Percentiles rank a stretch among this genome's conserved stretches.
Evolutionary conservation across 2,329 filamentous ascomycete genomes (phyloP).

Genomic region (Penicillium freii): DNA sequence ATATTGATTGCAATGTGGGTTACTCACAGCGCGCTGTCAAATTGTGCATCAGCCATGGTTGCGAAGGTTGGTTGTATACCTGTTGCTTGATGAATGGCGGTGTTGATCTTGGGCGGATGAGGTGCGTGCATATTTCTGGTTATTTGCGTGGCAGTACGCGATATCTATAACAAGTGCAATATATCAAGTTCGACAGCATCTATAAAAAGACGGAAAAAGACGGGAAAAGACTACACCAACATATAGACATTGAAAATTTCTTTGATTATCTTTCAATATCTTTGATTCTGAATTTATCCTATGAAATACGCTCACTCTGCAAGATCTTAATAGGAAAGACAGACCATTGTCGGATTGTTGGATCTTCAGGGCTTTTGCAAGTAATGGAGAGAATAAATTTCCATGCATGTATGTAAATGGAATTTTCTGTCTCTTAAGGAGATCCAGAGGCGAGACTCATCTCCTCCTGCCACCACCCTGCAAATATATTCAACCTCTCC

Average conservation of each 20-base stretch:
- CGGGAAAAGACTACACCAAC: not conserved
- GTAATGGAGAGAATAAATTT: not conserved
- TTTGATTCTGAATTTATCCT: not conserved
- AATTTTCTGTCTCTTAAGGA: not conserved
- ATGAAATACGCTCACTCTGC: not conserved
- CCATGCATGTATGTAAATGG: not conserved
- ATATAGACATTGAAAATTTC: not conserved
- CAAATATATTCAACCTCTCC: conserved; percentile 50
- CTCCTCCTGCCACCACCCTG: conserved; percentile 57
- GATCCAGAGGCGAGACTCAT: conserved; percentile 16
- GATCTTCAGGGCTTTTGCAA: not conserved
- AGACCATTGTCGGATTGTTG: not conserved
- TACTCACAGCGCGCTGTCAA: conserved; percentile 52
- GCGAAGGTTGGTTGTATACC: conserved; percentile 18
- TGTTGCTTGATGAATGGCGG: conserved; percentile 13
- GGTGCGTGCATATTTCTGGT: conserved; percentile 20
- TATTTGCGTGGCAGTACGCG: conserved; percentile 10
- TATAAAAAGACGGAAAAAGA: not conserved
- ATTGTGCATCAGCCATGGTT: conserved; percentile 49
- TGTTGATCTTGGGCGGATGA: conserved; percentile 23
- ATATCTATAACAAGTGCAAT: not conserved
- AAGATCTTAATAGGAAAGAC: not conserved
- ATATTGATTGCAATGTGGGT: too few relatives aligned
- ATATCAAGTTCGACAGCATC: not conserved
- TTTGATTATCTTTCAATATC: not conserved